Evolutionary conservation across 1,284 basidiomycete genomes (phyloP).

Genomic region (Trichosporon sp.): DNA sequence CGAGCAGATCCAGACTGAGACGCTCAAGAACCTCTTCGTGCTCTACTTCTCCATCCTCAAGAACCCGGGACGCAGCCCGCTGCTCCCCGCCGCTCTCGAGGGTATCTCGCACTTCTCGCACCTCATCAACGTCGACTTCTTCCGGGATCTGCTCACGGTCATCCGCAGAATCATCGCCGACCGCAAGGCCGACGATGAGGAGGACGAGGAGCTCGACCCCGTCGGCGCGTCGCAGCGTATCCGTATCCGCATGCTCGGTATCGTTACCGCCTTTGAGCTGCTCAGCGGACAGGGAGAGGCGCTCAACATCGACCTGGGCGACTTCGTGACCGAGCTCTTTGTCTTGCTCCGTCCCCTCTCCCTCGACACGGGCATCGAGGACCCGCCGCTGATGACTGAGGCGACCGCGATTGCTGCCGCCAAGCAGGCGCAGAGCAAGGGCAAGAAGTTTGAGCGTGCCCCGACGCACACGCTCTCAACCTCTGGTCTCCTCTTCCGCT

Average conservation of each 20-base stretch:
- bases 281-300: slow-evolving; percentile 97
- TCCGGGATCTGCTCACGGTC: slow-evolving; percentile 89
- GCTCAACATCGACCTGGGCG: slow-evolving; percentile 89
- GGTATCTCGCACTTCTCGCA: slow-evolving; percentile 94
- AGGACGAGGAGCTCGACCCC: slow-evolving; percentile 47
- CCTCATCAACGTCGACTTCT: slow-evolving; percentile 98
- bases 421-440: slow-evolving; percentile 24
- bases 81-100: slow-evolving; percentile 84
- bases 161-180: slow-evolving; percentile 74
- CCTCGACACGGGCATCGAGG: slow-evolving; percentile 59
- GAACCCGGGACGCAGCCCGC: slow-evolving; percentile 74
- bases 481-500: slow-evolving; percentile 77
- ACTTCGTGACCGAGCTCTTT: slow-evolving; percentile 71
- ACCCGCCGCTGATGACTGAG: slow-evolving; percentile 49
- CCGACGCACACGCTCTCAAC: slow-evolving; percentile 47
- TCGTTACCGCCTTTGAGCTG: slow-evolving; percentile 94
- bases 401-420: slow-evolving; percentile 35
- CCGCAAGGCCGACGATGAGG: slow-evolving; percentile 49
- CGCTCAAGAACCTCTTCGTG: slow-evolving; percentile 94
- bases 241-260: slow-evolving; percentile 76
- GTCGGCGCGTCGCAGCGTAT: slow-evolving; percentile 56
- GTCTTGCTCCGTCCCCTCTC: slow-evolving; percentile 59
- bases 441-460: slow-evolving; percentile 30
- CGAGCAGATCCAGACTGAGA: slow-evolving; percentile 87
- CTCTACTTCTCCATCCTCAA: slow-evolving; percentile 97